Conservation (phyloP, 148 eudicot genomes). For the Cornus florida region DNA sequence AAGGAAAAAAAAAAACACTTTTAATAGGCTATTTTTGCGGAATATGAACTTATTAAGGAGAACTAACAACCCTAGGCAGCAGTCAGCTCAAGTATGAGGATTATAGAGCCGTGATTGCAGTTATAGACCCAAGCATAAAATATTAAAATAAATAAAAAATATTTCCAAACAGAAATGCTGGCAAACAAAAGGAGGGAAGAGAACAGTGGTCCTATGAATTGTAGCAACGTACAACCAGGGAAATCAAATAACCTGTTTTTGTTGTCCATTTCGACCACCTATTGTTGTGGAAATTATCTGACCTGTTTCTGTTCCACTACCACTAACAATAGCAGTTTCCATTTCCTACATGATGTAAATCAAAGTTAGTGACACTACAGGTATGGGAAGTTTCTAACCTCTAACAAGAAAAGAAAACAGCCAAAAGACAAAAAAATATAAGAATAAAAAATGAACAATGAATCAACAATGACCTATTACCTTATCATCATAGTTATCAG, state of each 20-base stretch:
- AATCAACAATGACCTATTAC: conserved; percentile 20
- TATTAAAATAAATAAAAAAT: no score
- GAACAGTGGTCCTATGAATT: background rate
- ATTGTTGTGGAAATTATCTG: conserved; percentile 76
- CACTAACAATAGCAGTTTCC: conserved; percentile 67
- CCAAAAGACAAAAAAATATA: background rate
- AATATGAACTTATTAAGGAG: background rate
- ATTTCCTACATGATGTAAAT: conserved; percentile 42
- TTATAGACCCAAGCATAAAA: no score
- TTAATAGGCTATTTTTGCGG: background rate
- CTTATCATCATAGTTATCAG: conserved; percentile 43
- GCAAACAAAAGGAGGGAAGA: background rate
- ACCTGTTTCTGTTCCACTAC: conserved; percentile 84
- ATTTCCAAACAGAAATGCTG: background rate
- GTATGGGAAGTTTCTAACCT: background rate
- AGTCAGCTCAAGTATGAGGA: no score
- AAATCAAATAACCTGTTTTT: conserved; percentile 59
- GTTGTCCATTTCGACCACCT: conserved; percentile 71
- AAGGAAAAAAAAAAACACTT: background rate
- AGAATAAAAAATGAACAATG: background rate
- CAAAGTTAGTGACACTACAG: background rate
- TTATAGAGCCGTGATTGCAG: no score
- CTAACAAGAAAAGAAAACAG: background rate
- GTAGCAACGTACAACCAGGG: background rate
- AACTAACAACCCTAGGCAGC: background rate